A percentile compares a stretch with the other conserved stretches of the same genome.
Conservation (phyloP, 2,329 filamentous ascomycete genomes). For the Fusarium euwallaceae region DNA sequence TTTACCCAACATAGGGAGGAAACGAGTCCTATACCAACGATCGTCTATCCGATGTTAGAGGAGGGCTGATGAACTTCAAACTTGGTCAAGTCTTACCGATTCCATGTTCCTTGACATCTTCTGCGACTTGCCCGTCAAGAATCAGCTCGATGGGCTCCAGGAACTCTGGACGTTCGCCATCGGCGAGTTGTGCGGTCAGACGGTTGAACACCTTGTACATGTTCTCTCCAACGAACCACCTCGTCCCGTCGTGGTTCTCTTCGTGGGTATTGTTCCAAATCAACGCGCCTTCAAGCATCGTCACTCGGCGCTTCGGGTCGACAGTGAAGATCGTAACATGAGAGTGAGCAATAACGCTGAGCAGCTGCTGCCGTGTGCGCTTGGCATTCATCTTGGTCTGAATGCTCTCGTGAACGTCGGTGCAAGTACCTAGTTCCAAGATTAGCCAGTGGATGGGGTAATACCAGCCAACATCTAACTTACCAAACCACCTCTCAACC, state of each 20-base stretch:
- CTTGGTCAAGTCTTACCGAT: conserved; percentile 55
- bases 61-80: neutral
- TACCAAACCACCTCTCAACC: conserved; percentile 84
- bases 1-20: conserved; percentile 74
- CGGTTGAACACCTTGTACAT: conserved; percentile 74
- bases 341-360: conserved; percentile 80
- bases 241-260: conserved; percentile 55
- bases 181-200: conserved; percentile 58
- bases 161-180: conserved; percentile 63
- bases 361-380: conserved; percentile 76
- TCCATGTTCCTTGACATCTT: conserved; percentile 75
- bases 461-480: conserved; percentile 25
- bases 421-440: conserved; percentile 69
- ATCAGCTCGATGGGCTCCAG: conserved; percentile 73
- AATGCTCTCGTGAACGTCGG: conserved; percentile 82
- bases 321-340: conserved; percentile 83
- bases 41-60: conserved; percentile 56
- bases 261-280: conserved; percentile 65
- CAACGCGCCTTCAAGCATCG: conserved; percentile 77
- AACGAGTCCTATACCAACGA: conserved; percentile 78
- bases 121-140: conserved; percentile 68
- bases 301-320: conserved; percentile 71
- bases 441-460: neutral
- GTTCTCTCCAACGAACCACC: conserved; percentile 70
- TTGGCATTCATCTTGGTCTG: conserved; percentile 75